Conservation (phyloP, 164 flowering plant species). For the Taxillus chinensis region DNA sequence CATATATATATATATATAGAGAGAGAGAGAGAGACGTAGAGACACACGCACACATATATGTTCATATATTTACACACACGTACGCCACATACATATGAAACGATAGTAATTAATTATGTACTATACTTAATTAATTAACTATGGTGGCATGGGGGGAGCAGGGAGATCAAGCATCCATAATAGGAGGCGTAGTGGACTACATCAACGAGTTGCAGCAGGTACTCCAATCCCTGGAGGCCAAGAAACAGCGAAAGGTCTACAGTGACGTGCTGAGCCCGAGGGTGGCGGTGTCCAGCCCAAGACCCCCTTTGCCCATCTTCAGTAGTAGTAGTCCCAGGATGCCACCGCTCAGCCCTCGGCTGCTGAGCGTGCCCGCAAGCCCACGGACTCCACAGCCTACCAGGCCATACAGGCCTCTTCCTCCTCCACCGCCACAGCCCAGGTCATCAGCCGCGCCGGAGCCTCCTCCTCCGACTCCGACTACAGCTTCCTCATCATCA, state of each 20-base stretch:
- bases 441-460: constrained; percentile 12
- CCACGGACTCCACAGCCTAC: constrained; percentile 83
- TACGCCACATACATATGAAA: no score
- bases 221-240: constrained; percentile 74
- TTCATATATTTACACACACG: no score
- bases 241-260: constrained; percentile 78
- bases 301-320: constrained; percentile 6
- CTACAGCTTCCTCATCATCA: constrained; percentile 15
- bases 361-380: constrained; percentile 26
- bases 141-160: constrained; percentile 7
- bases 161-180: constrained; percentile 99
- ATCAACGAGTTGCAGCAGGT: constrained; percentile 85
- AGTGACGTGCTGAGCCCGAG: constrained; percentile 83
- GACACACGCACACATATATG: no score
- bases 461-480: constrained; percentile 19
- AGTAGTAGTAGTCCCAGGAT: background rate
- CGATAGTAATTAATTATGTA: no score
- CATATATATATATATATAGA: no score
- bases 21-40: no score
- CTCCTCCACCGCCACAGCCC: constrained; percentile 7
- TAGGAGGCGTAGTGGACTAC: constrained; percentile 89
- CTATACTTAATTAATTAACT: no score
- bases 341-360: constrained; percentile 16
- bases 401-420: constrained; percentile 59
- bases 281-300: constrained; percentile 52